Evolutionary conservation across 139 green algal genomes (phyloP), one percentile per base, ranked within the genome.

Genomic region (Chlorella sp.): DNA sequence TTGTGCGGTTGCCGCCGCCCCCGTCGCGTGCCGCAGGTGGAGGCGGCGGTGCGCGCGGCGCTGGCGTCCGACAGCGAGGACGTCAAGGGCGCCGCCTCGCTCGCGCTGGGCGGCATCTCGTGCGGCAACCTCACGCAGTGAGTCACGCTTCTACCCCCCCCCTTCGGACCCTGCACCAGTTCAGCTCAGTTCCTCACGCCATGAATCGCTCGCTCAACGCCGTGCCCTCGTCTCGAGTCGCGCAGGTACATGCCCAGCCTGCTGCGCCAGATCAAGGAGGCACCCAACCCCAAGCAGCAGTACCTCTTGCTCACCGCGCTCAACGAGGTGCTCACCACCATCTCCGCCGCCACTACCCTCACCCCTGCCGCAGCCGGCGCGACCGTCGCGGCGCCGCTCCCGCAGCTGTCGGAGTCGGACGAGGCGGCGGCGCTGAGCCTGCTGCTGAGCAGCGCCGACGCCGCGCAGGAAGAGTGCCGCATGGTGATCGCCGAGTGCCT

Each of bases 401-500:
- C n/a, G n/a, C 61, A 34, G 61, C 27, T 35, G 55, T 26, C 42
- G 42, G 10, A 27, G 2, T 36, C 27, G 31, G 74, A 80, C 27
- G 10, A 77, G 66, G 23, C 62, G 6, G 80, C 90, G 77, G 81
- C 91, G 33, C 78, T 94, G 69, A 69, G 73, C 4, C 79, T 97
- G 83, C 83, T 98, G 72, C 85, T 98, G 64, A 62, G 69, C 31
- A 76, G 72, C 55, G 84, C 72, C 36, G 86, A 74, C 49, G 86
- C 88, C n/a, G 75, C 51, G 31, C 90, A 97, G 77, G 92, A 97
- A 87, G 94, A 95, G 87, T 96, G 81, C 86, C 76, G 90, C 35
- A 91, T 86, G 42, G 90, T 97, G 29, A 88, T 97, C n/a, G 88
- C 93, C 4, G 94, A 99, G 81, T 98, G 95, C 86, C 82, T 96